These are phyloP conservation scores for Cylindrotheca closterium DNA, from an alignment of 108 stramenopile species.

Conservation along the genomic window DNA sequence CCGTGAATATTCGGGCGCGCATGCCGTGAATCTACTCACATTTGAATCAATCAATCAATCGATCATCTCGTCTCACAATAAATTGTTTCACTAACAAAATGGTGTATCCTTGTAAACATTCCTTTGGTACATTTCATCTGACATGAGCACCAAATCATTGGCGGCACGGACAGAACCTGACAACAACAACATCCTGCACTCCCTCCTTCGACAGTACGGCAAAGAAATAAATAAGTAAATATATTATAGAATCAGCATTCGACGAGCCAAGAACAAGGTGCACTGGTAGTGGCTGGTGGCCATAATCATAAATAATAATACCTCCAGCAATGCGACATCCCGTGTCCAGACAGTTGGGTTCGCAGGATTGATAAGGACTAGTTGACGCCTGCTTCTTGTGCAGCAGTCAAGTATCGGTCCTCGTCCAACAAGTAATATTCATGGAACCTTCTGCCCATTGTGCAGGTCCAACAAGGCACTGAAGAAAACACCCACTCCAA, in stretches of 20 bases:
- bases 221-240: no score
- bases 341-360: conserved; percentile 94
- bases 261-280: no score
- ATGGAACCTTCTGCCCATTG: conserved; percentile 86
- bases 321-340: conserved; percentile 5
- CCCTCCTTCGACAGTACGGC: conserved; percentile 55
- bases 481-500: no score
- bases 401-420: conserved; percentile 71
- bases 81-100: no score
- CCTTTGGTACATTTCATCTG: conserved; percentile 98
- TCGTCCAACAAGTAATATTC: conserved; percentile 85
- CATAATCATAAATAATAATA: not conserved
- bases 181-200: conserved; percentile 84
- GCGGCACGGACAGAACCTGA: conserved; percentile 79
- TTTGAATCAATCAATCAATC: no score
- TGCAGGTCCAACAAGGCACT: conserved; percentile 87
- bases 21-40: no score
- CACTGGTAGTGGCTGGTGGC: not conserved
- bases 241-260: no score
- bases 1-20: no score
- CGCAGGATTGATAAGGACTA: conserved; percentile 92
- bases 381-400: conserved; percentile 60
- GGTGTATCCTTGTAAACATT: conserved; percentile 90
- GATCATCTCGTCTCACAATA: no score
- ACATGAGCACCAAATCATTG: conserved; percentile 87